Evolutionary conservation across 495 filamentous ascomycete species (phyloP), one percentile per base, ranked within the genome.

Genomic region (Lasiosphaeria miniovina): DNA sequence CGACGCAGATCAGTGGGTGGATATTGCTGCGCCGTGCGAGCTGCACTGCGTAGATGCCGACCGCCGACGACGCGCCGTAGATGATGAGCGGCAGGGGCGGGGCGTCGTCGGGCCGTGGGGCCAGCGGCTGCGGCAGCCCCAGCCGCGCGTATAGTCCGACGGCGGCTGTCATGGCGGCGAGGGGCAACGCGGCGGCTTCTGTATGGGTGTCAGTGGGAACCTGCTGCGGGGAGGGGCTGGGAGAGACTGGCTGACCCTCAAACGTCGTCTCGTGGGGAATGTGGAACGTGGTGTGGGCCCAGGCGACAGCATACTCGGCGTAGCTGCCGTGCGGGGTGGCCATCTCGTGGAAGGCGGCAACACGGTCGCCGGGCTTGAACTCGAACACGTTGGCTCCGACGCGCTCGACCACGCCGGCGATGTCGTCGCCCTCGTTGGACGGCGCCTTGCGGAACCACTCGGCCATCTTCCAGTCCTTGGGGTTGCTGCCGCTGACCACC

Each of bases 111-210:
- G 14, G 78, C 41, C 70, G 1, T 78, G 77, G 2, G 69, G 31
- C 69, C 87, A 86, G 91, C 0, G 88, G 88, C 38, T 83, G 70
- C 6, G 89, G 88, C 3, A 93, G 80, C 5, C 70, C 68, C 9
- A 91, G 77, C 3, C 72, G 66, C 34, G 74, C 67, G 62, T 86
- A 89, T 0, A 93, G 71, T 1, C 81, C 88, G 3, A 90, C 58
- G 0, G 86, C 88, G 2, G 88, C 78, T 1, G 89, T 92, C 85
- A 90, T 84, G 34, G 86, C 87, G 4, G 89, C 88, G 4, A 93
- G 78, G 0, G 88, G 89, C 43, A 91, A 77, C 0, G 89, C 83
- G 0, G 89, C 83, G 11, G 82, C 89, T 73, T 90, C 87, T 81
- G 64, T 31, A 33, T 38, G 17, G 7, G 11, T 31, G 49, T 50